A percentile compares a stretch with the other conserved stretches of the same genome.
Conservation (phyloP, 108 stramenopile genomes). For the Skeletonema costatum region DNA sequence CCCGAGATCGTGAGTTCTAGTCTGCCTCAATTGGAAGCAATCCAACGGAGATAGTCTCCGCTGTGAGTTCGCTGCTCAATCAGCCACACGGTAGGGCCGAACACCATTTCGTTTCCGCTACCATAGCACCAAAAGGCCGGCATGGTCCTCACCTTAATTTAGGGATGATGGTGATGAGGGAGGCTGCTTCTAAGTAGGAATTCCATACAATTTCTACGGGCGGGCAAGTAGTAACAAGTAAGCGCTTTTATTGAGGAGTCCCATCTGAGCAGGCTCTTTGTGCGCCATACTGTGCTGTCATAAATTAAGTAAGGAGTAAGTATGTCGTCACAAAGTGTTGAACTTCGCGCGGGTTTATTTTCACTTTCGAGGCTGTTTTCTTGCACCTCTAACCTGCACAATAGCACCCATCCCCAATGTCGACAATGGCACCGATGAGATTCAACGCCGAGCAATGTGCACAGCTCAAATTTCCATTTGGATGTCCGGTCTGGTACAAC, state of each 20-base stretch:
- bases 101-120: not conserved
- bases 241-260: not conserved
- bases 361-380: too few relatives aligned
- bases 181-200: not conserved
- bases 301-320: too few relatives aligned
- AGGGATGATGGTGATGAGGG: too few relatives aligned
- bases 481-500: conserved; percentile 2
- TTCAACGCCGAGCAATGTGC: not conserved
- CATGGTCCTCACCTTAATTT: not conserved
- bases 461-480: not conserved
- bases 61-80: not conserved
- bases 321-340: too few relatives aligned
- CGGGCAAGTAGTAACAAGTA: not conserved
- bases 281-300: not conserved
- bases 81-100: not conserved
- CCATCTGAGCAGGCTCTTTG: too few relatives aligned
- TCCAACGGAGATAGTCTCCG: not conserved
- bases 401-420: too few relatives aligned
- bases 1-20: not conserved
- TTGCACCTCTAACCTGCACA: too few relatives aligned
- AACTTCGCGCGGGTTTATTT: too few relatives aligned
- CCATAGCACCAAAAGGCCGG: not conserved
- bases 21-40: not conserved
- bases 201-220: not conserved
- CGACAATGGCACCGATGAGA: too few relatives aligned